A percentile compares a stretch with the other conserved stretches of the same genome.
Evolutionary conservation across 75 land plant genomes (phyloP).

Genomic region (Sequoiadendron giganteum): DNA sequence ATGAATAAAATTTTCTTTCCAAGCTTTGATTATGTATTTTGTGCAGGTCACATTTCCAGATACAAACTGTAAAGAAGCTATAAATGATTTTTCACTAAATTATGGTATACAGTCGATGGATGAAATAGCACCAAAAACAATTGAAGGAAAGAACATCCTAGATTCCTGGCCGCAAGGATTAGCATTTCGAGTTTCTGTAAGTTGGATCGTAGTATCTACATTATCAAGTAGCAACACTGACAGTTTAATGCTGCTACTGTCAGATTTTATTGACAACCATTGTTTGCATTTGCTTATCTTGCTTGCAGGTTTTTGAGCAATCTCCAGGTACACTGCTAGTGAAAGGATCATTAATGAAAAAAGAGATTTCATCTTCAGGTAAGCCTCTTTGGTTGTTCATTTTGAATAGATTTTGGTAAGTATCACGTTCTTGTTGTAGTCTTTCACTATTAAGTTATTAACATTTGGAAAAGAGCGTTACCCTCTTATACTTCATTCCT

Average conservation of each 20-base stretch:
- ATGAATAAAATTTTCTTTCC: background rate
- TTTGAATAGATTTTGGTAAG: background rate
- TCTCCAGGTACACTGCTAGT: constrained; percentile 76
- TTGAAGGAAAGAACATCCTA: background rate
- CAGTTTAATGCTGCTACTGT: background rate
- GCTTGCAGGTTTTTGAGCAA: constrained; percentile 76
- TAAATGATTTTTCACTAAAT: background rate
- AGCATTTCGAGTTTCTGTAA: constrained; percentile 54
- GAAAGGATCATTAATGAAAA: constrained; percentile 43
- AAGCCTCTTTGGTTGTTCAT: background rate
- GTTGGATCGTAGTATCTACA: constrained; percentile 5
- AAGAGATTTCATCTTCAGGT: constrained; percentile 38
- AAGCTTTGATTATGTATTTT: constrained; percentile 10
- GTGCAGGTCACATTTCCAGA: constrained; percentile 37
- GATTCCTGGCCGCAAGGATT: constrained; percentile 6
- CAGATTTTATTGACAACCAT: background rate
- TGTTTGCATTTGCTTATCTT: constrained; percentile 1
- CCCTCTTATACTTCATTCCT: background rate
- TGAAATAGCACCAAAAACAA: constrained; percentile 10
- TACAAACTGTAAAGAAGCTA: constrained; percentile 21
- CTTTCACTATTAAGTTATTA: background rate
- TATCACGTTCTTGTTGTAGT: background rate
- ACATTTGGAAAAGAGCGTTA: background rate
- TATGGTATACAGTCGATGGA: background rate
- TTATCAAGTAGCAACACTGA: background rate